Conservation (phyloP, 129 eudicot species). For the Escallonia herrerae region DNA sequence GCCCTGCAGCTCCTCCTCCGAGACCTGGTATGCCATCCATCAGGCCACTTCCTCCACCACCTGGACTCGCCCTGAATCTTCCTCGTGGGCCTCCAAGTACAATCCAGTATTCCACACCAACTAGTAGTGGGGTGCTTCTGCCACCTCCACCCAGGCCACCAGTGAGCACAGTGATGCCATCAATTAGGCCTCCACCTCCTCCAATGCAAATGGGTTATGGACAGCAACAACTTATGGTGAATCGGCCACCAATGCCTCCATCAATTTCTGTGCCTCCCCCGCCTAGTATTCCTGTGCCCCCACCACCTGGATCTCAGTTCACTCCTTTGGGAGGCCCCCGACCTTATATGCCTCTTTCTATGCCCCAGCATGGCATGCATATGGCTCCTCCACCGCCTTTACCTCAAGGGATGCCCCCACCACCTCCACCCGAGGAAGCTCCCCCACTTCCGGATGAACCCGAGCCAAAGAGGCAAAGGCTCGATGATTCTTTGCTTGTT, state of each 20-base stretch:
- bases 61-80: conserved; percentile 63
- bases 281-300: conserved; percentile 56
- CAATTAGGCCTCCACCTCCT: conserved; percentile 65
- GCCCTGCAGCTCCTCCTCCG: conserved; percentile 78
- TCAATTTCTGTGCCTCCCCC: conserved; percentile 40
- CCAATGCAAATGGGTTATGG: conserved; percentile 62
- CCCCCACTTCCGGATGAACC: conserved; percentile 96
- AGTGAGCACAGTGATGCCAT: conserved; percentile 36
- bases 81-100: conserved; percentile 55
- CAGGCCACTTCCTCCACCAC: conserved; percentile 83
- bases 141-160: conserved; percentile 62
- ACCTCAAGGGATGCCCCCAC: conserved; percentile 78
- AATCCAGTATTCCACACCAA: conserved; percentile 45
- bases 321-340: conserved; percentile 53
- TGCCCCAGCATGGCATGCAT: conserved; percentile 70
- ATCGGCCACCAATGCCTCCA: conserved; percentile 54
- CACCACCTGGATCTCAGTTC: conserved; percentile 84
- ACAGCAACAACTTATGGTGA: conserved; percentile 64
- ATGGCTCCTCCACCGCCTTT: conserved; percentile 71
- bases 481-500: conserved; percentile 69
- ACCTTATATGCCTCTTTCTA: conserved; percentile 39
- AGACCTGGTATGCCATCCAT: conserved; percentile 60
- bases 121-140: conserved; percentile 35
- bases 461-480: conserved; percentile 78
- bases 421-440: conserved; percentile 82